Conservation (phyloP, 257 asterid genomes). For the Avicennia marina region DNA sequence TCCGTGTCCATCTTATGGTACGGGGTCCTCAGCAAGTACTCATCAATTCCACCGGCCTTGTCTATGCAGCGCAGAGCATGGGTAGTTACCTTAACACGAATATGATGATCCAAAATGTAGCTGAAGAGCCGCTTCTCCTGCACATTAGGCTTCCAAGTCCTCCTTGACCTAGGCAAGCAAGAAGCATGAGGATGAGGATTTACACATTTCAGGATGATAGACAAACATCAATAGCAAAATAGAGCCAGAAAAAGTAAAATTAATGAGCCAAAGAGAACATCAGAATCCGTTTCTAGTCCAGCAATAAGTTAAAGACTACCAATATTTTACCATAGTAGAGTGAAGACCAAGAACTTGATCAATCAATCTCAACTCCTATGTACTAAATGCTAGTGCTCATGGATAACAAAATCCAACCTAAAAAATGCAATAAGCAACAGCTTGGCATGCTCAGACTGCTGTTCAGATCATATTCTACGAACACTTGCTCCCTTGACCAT, state of each 20-base stretch:
- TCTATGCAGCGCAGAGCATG: slow-evolving; percentile 97
- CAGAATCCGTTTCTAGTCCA: not conserved
- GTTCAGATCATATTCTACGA: not conserved
- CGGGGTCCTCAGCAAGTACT: slow-evolving; percentile 88
- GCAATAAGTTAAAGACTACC: not conserved
- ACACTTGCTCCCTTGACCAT: not conserved
- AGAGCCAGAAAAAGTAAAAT: slow-evolving; percentile 5
- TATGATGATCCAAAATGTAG: slow-evolving; percentile 77
- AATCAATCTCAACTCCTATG: slow-evolving; percentile 11
- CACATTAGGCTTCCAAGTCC: slow-evolving; percentile 87
- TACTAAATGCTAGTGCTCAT: not conserved
- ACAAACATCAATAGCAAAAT: not conserved
- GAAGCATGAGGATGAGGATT: no score
- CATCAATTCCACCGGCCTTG: slow-evolving; percentile 95
- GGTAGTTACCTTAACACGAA: slow-evolving; percentile 79
- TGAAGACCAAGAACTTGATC: slow-evolving; percentile 2
- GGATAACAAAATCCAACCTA: slow-evolving; percentile 1
- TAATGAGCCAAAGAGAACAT: not conserved
- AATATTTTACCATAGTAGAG: not conserved
- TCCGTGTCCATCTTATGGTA: slow-evolving; percentile 89
- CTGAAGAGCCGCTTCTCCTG: slow-evolving; percentile 91
- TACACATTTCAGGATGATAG: not conserved
- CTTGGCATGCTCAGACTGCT: not conserved
- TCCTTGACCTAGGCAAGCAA: slow-evolving; percentile 56
- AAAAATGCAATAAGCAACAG: not conserved